phyloP scores from a whole-genome alignment of 257 asterid species.

The Nicotiana tabacum region DNA sequence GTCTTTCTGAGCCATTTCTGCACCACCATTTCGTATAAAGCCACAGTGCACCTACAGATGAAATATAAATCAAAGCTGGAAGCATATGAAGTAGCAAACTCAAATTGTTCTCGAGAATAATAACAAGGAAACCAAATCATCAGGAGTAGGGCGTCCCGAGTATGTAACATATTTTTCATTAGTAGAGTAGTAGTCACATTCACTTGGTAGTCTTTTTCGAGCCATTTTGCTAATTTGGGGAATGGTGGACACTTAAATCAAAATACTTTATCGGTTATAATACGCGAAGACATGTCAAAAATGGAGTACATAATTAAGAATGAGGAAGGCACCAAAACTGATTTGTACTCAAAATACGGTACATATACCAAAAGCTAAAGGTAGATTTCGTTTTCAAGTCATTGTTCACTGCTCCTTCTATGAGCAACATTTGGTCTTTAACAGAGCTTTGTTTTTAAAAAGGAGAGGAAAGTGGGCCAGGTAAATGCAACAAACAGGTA shows the following conservation, averaged over 20 bases:
- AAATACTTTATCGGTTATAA: not conserved
- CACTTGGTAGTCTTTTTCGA: not conserved
- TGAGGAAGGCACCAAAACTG: not conserved
- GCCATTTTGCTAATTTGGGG: not conserved
- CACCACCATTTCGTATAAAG: slow-evolving; percentile 82
- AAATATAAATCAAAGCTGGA: slow-evolving; percentile 6
- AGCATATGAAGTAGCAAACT: not conserved
- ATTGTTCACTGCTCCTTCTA: not conserved
- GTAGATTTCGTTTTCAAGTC: not conserved
- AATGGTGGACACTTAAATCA: not conserved
- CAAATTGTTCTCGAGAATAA: not conserved
- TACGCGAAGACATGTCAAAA: not conserved
- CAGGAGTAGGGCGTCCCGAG: not conserved
- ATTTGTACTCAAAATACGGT: not conserved
- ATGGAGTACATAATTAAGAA: not conserved
- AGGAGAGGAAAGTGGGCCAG: not conserved
- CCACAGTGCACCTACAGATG: slow-evolving; percentile 89
- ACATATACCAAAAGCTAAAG: not conserved
- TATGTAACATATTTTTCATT: not conserved
- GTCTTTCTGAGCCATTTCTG: slow-evolving; percentile 73
- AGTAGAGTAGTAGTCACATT: not conserved
- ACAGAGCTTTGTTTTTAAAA: not conserved
- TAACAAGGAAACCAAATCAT: not conserved
- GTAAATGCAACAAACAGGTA: not conserved
- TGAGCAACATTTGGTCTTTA: slow-evolving; percentile 3